Conservation (phyloP, 2,329 filamentous ascomycete genomes). For the Hymenoscyphus salicellus region DNA sequence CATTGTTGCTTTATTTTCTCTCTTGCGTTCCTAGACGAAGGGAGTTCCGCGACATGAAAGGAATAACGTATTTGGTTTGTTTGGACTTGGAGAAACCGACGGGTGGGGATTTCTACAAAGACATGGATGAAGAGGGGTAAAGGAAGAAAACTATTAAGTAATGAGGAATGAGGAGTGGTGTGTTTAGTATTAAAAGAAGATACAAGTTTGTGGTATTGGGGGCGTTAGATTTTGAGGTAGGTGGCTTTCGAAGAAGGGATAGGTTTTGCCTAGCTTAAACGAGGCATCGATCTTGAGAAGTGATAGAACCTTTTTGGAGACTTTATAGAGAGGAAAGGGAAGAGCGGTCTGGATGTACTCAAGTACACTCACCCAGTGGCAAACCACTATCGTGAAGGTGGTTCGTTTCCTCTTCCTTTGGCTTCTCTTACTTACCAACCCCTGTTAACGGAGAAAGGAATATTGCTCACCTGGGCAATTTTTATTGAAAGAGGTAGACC, state of each 20-base stretch:
- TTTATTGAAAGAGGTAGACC: too few species aligned
- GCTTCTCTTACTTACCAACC: neutral
- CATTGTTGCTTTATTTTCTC: conserved; percentile 19
- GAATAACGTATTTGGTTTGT: neutral
- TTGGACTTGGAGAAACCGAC: neutral
- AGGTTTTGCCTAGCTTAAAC: neutral
- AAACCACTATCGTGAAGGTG: neutral
- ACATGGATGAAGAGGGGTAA: neutral
- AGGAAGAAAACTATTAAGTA: neutral
- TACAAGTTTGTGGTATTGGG: neutral
- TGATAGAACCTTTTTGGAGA: neutral
- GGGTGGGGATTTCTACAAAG: neutral
- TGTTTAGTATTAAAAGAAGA: neutral
- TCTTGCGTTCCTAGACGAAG: too few species aligned
- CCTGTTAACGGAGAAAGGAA: neutral
- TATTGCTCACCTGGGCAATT: neutral
- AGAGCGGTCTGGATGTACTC: neutral
- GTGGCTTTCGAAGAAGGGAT: too few species aligned
- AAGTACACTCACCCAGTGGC: neutral
- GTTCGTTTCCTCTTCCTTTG: neutral
- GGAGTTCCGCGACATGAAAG: too few species aligned
- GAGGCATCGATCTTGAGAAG: neutral
- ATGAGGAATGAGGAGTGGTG: neutral
- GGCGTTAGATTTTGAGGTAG: neutral
- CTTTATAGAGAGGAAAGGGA: neutral